These are phyloP conservation scores for Fusarium penzigii DNA, from an alignment of 2,329 filamentous ascomycete genomes.

Conservation along the genomic window DNA sequence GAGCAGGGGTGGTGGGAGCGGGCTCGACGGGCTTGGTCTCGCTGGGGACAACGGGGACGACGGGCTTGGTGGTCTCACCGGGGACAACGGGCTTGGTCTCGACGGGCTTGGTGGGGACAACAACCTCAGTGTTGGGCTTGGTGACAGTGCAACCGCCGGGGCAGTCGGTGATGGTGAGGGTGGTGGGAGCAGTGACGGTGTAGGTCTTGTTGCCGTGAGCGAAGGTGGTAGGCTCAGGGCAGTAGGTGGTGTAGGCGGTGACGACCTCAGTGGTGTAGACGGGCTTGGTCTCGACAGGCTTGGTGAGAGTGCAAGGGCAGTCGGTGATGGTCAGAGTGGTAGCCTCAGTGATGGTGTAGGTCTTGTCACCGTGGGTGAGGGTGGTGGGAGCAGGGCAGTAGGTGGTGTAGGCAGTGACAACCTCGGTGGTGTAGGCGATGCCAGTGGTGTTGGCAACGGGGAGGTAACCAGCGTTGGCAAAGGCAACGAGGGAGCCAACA, in stretches of 20 bases:
- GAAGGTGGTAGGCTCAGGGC: slow-evolving; percentile 40
- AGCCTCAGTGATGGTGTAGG: slow-evolving; percentile 69
- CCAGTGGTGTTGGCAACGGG: slow-evolving; percentile 53
- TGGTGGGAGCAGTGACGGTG: slow-evolving; percentile 12
- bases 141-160: slow-evolving; percentile 36
- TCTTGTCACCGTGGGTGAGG: slow-evolving; percentile 63
- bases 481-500: too few species aligned
- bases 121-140: too few species aligned
- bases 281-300: slow-evolving; percentile 43
- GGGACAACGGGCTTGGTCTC: too few species aligned
- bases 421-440: slow-evolving; percentile 63
- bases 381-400: slow-evolving; percentile 70
- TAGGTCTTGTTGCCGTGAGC: slow-evolving; percentile 4
- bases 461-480: slow-evolving; percentile 46
- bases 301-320: slow-evolving; percentile 70
- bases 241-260: slow-evolving; percentile 52
- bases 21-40: slow-evolving; percentile 11
- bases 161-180: slow-evolving; percentile 31
- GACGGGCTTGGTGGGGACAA: too few species aligned
- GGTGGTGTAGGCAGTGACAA: slow-evolving; percentile 67
- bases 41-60: slow-evolving; percentile 21
- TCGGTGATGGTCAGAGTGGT: slow-evolving; percentile 71
- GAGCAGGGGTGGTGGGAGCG: slow-evolving; percentile 3
- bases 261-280: slow-evolving; percentile 19
- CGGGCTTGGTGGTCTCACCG: slow-evolving; percentile 5